Evolutionary conservation across 805 yeast genomes (phyloP).

Genomic region (Starmerella stigmatis): DNA sequence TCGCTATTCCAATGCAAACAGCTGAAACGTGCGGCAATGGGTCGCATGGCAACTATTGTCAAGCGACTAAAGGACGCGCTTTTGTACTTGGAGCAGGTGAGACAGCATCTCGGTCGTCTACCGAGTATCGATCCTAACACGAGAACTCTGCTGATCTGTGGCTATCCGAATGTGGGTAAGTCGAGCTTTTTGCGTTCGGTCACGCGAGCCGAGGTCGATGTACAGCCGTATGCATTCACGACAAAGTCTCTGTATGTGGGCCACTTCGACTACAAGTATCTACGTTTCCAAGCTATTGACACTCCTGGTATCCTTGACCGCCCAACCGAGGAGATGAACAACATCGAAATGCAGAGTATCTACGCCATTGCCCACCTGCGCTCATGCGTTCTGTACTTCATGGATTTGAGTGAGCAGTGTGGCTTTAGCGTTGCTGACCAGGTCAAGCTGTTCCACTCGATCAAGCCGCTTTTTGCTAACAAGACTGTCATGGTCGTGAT

Average conservation of each 20-base stretch:
- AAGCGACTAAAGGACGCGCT: slow-evolving; percentile 93
- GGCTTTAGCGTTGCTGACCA: slow-evolving; percentile 96
- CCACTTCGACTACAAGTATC: slow-evolving; percentile 94
- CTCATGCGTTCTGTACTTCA: slow-evolving; percentile 90
- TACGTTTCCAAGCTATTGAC: slow-evolving; percentile 97
- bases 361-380: slow-evolving; percentile 97
- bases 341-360: slow-evolving; percentile 98
- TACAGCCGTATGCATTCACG: slow-evolving; percentile 98
- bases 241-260: slow-evolving; percentile 96
- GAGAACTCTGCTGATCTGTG: slow-evolving; percentile 92
- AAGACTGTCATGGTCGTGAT: slow-evolving; percentile 91
- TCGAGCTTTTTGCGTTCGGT: slow-evolving; percentile 86
- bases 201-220: slow-evolving; percentile 97
- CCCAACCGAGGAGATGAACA: slow-evolving; percentile 99
- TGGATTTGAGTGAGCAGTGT: slow-evolving; percentile 99
- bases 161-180: slow-evolving; percentile 98
- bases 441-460: slow-evolving; percentile 91
- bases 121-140: slow-evolving; percentile 98
- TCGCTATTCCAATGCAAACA: slow-evolving; percentile 97
- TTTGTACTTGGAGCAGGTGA: slow-evolving; percentile 88
- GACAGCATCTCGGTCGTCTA: slow-evolving; percentile 97
- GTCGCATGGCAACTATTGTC: slow-evolving; percentile 98
- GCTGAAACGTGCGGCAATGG: slow-evolving; percentile 94
- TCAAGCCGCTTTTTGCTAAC: slow-evolving; percentile 94
- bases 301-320: slow-evolving; percentile 98